phyloP scores from a whole-genome alignment of 2,329 filamentous ascomycete genomes.

The Knufia petricola region DNA sequence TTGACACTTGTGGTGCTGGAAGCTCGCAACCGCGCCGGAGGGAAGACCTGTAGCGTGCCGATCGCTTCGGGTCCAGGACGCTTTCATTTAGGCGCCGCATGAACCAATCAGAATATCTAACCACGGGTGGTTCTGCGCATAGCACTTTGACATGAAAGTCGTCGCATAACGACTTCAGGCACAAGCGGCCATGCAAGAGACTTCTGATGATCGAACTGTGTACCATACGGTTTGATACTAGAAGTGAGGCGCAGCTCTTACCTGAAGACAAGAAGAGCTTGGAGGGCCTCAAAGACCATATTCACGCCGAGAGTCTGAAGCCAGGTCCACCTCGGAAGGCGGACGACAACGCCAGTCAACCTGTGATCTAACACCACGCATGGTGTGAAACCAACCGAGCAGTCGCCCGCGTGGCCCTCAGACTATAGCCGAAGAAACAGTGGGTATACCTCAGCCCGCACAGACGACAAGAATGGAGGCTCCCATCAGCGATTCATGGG shows the following conservation, averaged over 20 bases:
- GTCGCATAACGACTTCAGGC: background rate
- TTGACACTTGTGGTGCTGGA: slow-evolving; percentile 30
- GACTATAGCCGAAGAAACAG: slow-evolving; percentile 44
- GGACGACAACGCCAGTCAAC: slow-evolving; percentile 26
- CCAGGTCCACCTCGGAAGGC: slow-evolving; percentile 16
- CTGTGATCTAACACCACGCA: slow-evolving; percentile 40
- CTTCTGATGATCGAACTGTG: background rate
- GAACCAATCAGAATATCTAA: slow-evolving; percentile 5
- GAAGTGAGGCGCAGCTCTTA: slow-evolving; percentile 18
- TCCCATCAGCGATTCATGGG: slow-evolving; percentile 39
- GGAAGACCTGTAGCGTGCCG: slow-evolving; percentile 27
- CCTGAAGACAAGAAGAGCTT: slow-evolving; percentile 27
- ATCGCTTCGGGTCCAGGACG: background rate
- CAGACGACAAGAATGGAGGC: slow-evolving; percentile 43
- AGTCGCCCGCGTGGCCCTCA: slow-evolving; percentile 45
- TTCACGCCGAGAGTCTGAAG: slow-evolving; percentile 28
- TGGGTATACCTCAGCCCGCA: slow-evolving; percentile 43
- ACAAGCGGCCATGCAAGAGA: background rate
- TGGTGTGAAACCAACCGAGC: slow-evolving; percentile 39
- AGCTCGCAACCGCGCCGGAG: slow-evolving; percentile 35
- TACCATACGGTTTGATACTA: background rate
- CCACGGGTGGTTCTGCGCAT: background rate
- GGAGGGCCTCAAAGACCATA: slow-evolving; percentile 29
- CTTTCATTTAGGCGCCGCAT: background rate
- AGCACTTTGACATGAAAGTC: background rate